phyloP scores from a whole-genome alignment of 768 basidiomycete species.

The Mrakia gelida region DNA sequence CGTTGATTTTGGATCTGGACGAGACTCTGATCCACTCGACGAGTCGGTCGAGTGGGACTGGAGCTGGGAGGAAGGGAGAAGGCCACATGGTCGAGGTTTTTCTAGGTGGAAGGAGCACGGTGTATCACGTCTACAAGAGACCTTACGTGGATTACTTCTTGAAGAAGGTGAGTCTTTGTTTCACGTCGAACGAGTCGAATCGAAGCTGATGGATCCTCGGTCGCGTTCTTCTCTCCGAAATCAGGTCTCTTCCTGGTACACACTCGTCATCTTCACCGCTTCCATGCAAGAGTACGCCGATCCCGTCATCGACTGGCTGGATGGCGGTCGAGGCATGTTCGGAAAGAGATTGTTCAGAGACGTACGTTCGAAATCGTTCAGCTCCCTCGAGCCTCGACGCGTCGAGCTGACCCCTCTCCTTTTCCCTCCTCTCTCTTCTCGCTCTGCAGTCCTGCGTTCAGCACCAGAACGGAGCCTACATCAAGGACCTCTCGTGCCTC shows the following conservation, averaged over 20 bases:
- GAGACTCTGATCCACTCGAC: conserved; percentile 99
- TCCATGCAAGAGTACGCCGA: conserved; percentile 99
- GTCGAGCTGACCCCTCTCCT: background rate
- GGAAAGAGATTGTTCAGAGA: conserved; percentile 86
- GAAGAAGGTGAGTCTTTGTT: conserved; percentile 59
- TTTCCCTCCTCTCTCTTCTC: background rate
- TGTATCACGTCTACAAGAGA: conserved; percentile 97
- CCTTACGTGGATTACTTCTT: conserved; percentile 95
- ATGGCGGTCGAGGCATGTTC: conserved; percentile 87
- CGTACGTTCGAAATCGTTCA: conserved; percentile 45
- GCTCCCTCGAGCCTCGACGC: conserved; percentile 5
- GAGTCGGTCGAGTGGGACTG: conserved; percentile 55
- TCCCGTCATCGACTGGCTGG: conserved; percentile 99
- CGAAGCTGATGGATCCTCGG: background rate
- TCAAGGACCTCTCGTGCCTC: conserved; percentile 82
- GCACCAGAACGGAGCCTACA: conserved; percentile 86
- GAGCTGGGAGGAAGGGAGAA: conserved; percentile 54
- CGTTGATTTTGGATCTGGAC: conserved; percentile 92
- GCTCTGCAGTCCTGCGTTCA: conserved; percentile 76
- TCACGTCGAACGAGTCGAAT: background rate
- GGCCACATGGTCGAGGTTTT: conserved; percentile 91
- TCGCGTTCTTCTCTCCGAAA: background rate
- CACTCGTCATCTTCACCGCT: conserved; percentile 95
- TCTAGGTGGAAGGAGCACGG: conserved; percentile 75
- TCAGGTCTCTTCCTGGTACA: conserved; percentile 97